These are phyloP conservation scores for Xylaria flabelliformis DNA, from an alignment of 495 filamentous ascomycete species.

Conservation along the genomic window DNA sequence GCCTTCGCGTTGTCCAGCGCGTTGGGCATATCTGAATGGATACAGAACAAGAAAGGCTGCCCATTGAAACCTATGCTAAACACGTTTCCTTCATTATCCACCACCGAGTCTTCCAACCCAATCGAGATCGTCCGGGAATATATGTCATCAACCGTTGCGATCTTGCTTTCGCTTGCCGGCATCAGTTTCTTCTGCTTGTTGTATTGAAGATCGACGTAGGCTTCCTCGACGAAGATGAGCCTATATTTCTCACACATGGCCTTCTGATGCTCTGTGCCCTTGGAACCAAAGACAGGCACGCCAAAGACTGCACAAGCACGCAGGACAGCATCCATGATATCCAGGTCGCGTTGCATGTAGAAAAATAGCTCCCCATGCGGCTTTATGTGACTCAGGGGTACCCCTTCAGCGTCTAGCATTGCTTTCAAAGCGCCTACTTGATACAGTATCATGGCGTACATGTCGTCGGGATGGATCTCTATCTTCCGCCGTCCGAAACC, in stretches of 20 bases:
- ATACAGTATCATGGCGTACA: conserved; percentile 63
- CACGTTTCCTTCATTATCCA: conserved; percentile 51
- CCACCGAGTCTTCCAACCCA: conserved; percentile 52
- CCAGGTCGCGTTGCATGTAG: conserved; percentile 62
- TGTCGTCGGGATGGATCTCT: conserved; percentile 60
- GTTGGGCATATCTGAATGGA: conserved; percentile 56
- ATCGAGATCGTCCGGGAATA: conserved; percentile 49
- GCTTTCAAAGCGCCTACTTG: conserved; percentile 65
- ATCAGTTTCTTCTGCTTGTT: conserved; percentile 55
- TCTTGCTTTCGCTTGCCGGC: conserved; percentile 63
- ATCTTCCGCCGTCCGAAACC: conserved; percentile 68
- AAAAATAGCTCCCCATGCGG: conserved; percentile 63
- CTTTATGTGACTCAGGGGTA: conserved; percentile 66
- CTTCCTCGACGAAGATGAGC: conserved; percentile 62
- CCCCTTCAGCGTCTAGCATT: conserved; percentile 60
- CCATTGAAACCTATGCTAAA: conserved; percentile 54
- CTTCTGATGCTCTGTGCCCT: conserved; percentile 60
- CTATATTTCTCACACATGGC: conserved; percentile 56
- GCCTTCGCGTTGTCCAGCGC: conserved; percentile 54
- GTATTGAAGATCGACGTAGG: conserved; percentile 67
- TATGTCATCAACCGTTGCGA: conserved; percentile 54
- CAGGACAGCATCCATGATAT: conserved; percentile 58
- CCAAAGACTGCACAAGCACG: conserved; percentile 55
- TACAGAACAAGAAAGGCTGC: conserved; percentile 58
- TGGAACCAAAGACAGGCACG: conserved; percentile 62